A percentile compares a stretch with the other conserved stretches of the same genome.
These are phyloP conservation scores for Cutaneotrichosporon cyanovorans DNA, from an alignment of 1,284 basidiomycete species.

Conservation along the genomic window DNA sequence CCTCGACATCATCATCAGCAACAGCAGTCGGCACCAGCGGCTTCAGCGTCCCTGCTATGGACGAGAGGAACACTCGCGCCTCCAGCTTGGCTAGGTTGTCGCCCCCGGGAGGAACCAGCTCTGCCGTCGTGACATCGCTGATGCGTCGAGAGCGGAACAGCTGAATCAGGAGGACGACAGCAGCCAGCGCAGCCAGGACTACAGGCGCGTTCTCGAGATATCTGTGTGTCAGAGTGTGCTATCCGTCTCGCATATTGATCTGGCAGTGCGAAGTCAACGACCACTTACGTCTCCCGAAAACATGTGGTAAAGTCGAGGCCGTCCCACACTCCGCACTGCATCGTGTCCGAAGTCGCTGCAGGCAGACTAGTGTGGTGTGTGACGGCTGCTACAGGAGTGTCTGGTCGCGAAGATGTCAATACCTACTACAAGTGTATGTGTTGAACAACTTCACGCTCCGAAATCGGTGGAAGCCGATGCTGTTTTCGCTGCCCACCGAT, in stretches of 20 bases:
- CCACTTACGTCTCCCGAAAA: slow-evolving; percentile 38
- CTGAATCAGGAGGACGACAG: slow-evolving; percentile 9
- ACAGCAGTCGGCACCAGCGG: neutral
- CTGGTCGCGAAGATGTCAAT: no score
- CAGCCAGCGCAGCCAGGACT: slow-evolving; percentile 25
- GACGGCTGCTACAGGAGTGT: no score
- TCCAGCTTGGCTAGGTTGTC: slow-evolving; percentile 35
- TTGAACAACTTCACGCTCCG: no score
- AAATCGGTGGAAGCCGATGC: no score
- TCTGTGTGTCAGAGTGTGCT: slow-evolving; percentile 18
- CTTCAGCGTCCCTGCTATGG: slow-evolving; percentile 19
- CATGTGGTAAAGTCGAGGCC: slow-evolving; percentile 46
- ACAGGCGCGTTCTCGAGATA: slow-evolving; percentile 34
- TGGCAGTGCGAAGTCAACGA: no score
- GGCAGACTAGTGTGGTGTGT: no score
- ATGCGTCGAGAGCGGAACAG: neutral
- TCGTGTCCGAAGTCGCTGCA: no score
- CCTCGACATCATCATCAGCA: neutral
- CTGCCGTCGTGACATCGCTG: neutral
- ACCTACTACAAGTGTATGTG: no score
- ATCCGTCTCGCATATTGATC: no score
- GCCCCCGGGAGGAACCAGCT: slow-evolving; percentile 23
- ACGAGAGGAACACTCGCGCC: slow-evolving; percentile 31
- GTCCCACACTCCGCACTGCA: slow-evolving; percentile 34
- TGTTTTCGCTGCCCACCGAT: no score